phyloP scores from a whole-genome alignment of 2,329 filamentous ascomycete genomes.

The Fusarium vanettenii region DNA sequence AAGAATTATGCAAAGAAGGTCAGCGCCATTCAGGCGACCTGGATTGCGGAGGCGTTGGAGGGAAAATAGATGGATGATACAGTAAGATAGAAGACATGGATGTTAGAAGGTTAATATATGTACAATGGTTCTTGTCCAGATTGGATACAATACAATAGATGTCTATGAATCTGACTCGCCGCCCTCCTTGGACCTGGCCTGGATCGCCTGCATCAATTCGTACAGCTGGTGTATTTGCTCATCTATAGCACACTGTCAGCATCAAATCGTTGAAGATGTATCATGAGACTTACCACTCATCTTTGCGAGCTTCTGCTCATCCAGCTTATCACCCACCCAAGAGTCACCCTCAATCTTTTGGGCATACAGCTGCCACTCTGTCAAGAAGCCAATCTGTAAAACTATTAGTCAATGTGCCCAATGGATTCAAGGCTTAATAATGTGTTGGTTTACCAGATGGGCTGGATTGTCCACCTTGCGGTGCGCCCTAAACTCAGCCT shows the following conservation, averaged over 20 bases:
- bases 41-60: constrained; percentile 66
- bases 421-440: not conserved
- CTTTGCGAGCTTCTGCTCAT: constrained; percentile 85
- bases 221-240: constrained; percentile 95
- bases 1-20: constrained; percentile 77
- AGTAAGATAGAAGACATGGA: constrained; percentile 1
- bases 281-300: constrained; percentile 81
- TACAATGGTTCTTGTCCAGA: constrained; percentile 31
- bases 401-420: constrained; percentile 14
- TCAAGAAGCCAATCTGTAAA: constrained; percentile 88
- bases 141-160: constrained; percentile 5
- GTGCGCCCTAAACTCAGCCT: constrained; percentile 90
- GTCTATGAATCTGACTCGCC: constrained; percentile 43
- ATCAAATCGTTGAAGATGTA: not conserved
- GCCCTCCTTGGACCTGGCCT: constrained; percentile 48
- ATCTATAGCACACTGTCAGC: constrained; percentile 63
- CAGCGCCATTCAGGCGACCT: constrained; percentile 68
- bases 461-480: constrained; percentile 87
- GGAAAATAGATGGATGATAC: constrained; percentile 37
- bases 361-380: constrained; percentile 95
- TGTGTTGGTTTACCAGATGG: constrained; percentile 75
- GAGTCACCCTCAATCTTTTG: constrained; percentile 89
- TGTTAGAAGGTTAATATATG: constrained; percentile 11
- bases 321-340: constrained; percentile 88
- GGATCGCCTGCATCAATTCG: constrained; percentile 89